A percentile compares a stretch with the other conserved stretches of the same genome.
Evolutionary conservation across 176 grass and related monocot genomes (phyloP).

Genomic region (Lolium rigidum): DNA sequence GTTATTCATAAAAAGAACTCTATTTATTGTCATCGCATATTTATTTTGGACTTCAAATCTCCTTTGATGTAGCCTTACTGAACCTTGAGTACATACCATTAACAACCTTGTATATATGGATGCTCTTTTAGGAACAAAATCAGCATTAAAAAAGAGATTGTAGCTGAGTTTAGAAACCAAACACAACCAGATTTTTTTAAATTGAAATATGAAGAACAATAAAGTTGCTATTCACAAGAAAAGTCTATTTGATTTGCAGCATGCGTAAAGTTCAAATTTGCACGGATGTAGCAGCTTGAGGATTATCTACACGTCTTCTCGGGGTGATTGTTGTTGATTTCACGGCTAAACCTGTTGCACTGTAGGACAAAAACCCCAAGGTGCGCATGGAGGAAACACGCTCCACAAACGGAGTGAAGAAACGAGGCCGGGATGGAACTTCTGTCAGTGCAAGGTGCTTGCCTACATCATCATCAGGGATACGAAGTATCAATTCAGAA

Average conservation of each 20-base stretch:
- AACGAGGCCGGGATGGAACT: conserved; percentile 27
- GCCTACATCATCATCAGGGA: conserved; percentile 13
- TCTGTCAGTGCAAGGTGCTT: neutral
- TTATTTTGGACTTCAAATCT: neutral
- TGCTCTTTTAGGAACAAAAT: conserved; percentile 8
- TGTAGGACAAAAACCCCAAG: conserved; percentile 59
- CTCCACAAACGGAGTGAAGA: conserved; percentile 39
- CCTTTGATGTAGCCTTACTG: neutral
- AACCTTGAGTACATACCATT: neutral
- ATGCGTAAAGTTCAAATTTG: neutral
- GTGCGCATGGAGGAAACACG: conserved; percentile 30
- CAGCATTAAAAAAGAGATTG: neutral
- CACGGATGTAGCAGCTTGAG: too few species aligned
- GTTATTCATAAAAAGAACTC: neutral
- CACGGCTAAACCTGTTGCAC: conserved; percentile 6
- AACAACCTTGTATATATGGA: neutral
- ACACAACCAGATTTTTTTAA: neutral
- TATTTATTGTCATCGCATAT: neutral
- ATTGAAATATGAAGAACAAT: neutral
- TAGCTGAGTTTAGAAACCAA: conserved; percentile 10
- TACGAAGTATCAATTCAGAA: conserved; percentile 63
- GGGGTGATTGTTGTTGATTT: neutral
- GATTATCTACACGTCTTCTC: neutral
- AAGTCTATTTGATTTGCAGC: neutral
- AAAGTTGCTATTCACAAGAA: neutral